Percentiles rank a stretch among this genome's conserved stretches.
Evolutionary conservation across 768 basidiomycete species (phyloP).

Genomic region (Boletus subcaerulescens): DNA sequence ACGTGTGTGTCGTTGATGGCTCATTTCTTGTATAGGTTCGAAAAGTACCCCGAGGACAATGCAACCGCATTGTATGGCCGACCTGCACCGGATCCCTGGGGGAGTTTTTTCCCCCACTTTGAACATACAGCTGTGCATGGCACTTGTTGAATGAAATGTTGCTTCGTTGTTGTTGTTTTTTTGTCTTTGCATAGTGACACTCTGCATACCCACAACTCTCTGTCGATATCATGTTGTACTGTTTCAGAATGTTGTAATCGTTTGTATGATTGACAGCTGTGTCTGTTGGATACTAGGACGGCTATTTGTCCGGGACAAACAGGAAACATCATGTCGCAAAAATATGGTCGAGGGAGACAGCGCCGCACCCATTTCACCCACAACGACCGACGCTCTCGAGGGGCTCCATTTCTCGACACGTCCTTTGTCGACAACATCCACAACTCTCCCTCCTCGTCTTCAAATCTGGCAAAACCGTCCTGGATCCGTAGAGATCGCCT

Average conservation of each 20-base stretch:
- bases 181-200: conserved; percentile 12
- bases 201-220: conserved; percentile 11
- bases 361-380: conserved; percentile 25
- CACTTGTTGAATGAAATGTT: conserved; percentile 5
- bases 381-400: conserved; percentile 20
- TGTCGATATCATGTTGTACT: conserved; percentile 2
- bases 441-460: conserved; percentile 36
- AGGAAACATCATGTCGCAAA: conserved; percentile 37
- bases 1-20: neutral
- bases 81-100: conserved; percentile 56
- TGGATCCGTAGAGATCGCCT: conserved; percentile 63
- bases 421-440: conserved; percentile 1
- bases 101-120: conserved; percentile 72
- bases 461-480: conserved; percentile 61
- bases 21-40: conserved; percentile 49
- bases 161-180: conserved; percentile 3
- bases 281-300: conserved; percentile 2
- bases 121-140: conserved; percentile 55
- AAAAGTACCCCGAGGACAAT: conserved; percentile 75
- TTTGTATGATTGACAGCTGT: too few species aligned
- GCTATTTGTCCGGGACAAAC: conserved; percentile 33
- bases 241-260: too few species aligned
- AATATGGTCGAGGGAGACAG: conserved; percentile 25
- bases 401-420: neutral
- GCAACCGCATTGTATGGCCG: conserved; percentile 58